Conservation (phyloP, 345 rosid species). For the Anastatica hierochuntica region DNA sequence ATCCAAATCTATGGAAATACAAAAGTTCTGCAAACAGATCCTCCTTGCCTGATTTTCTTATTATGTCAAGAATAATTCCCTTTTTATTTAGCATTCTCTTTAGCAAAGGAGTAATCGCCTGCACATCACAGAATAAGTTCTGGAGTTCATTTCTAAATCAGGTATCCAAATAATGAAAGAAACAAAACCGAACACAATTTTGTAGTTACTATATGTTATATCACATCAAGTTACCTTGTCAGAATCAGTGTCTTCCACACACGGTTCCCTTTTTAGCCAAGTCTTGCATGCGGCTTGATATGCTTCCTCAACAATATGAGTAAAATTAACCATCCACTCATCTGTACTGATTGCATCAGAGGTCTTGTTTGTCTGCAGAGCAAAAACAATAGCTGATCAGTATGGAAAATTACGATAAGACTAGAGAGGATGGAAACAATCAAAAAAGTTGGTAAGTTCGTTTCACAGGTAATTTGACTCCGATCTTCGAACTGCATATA, state of each 20-base stretch:
- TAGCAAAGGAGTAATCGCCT: slow-evolving; percentile 51
- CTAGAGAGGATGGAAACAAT: not conserved
- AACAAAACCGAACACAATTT: not conserved
- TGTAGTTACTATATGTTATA: not conserved
- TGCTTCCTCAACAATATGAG: slow-evolving; percentile 40
- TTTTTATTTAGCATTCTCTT: slow-evolving; percentile 56
- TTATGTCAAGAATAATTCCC: slow-evolving; percentile 40
- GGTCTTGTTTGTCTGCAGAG: slow-evolving; percentile 47
- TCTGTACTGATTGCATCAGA: slow-evolving; percentile 26
- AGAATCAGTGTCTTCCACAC: slow-evolving; percentile 30
- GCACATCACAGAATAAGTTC: slow-evolving; percentile 15
- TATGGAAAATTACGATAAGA: not conserved
- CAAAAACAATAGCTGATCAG: slow-evolving; percentile 11
- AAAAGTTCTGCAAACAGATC: slow-evolving; percentile 73
- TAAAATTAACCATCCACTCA: slow-evolving; percentile 42
- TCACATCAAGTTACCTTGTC: slow-evolving; percentile 33
- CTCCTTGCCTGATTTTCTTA: slow-evolving; percentile 71
- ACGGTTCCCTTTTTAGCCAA: slow-evolving; percentile 61
- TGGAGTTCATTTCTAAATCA: slow-evolving; percentile 7
- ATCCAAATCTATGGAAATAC: slow-evolving; percentile 51
- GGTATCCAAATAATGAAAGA: not conserved
- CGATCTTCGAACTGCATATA: not conserved
- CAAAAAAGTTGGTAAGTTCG: not conserved
- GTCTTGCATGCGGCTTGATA: slow-evolving; percentile 41
- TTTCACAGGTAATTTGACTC: not conserved